Conservation (phyloP, 2,329 filamentous ascomycete genomes). For the Alternaria brassicae region DNA sequence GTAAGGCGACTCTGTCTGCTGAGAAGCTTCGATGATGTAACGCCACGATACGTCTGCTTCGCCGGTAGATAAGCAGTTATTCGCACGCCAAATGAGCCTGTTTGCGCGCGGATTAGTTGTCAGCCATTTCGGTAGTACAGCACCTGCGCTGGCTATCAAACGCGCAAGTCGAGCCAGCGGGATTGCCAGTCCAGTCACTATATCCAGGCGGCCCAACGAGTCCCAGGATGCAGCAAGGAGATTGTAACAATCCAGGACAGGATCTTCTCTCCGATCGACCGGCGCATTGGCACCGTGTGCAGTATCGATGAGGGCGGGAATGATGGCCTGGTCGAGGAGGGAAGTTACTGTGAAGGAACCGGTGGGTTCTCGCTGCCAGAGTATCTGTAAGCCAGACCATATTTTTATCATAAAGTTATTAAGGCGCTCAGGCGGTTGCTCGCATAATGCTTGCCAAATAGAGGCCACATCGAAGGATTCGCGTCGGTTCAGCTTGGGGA, state of each 20-base stretch:
- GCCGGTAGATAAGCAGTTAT: constrained; percentile 29
- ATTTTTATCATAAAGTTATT: constrained; percentile 27
- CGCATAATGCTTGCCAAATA: constrained; percentile 38
- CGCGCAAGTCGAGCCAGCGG: constrained; percentile 41
- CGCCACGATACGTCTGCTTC: constrained; percentile 32
- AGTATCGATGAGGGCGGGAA: constrained; percentile 30
- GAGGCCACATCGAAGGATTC: constrained; percentile 27
- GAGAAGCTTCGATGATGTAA: constrained; percentile 29
- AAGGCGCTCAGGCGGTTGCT: constrained; percentile 28
- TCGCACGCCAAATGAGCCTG: constrained; percentile 40
- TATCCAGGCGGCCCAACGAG: constrained; percentile 33
- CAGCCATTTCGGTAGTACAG: constrained; percentile 33
- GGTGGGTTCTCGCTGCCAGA: constrained; percentile 27
- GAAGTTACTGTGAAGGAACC: constrained; percentile 30
- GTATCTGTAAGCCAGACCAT: constrained; percentile 28
- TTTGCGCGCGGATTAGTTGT: constrained; percentile 31
- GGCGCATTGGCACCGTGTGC: not conserved
- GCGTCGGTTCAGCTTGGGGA: constrained; percentile 17
- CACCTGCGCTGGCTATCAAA: constrained; percentile 35
- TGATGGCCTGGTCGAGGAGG: constrained; percentile 28
- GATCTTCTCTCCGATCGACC: constrained; percentile 6
- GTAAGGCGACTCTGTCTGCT: constrained; percentile 20
- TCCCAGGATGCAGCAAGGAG: constrained; percentile 36
- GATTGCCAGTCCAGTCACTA: constrained; percentile 33
- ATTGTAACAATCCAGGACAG: constrained; percentile 34